Evolutionary conservation across 208 protist species (phyloP).

Genomic region (Crithidia bombi): DNA sequence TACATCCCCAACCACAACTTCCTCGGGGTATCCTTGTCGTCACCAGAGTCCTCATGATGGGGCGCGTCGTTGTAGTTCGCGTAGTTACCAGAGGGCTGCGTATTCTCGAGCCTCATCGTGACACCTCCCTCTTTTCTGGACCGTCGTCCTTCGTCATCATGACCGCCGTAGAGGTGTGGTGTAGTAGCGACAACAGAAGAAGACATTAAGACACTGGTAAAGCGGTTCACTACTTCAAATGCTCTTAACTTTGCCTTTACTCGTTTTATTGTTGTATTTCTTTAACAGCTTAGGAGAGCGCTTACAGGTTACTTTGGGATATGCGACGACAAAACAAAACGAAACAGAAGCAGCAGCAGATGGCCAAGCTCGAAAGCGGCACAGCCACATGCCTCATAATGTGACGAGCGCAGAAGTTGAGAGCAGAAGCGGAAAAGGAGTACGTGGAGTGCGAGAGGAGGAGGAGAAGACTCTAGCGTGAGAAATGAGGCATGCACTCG

Average conservation of each 20-base stretch:
- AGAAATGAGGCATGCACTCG: no score
- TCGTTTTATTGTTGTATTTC: background rate
- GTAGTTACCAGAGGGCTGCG: background rate
- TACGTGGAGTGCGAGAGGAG: no score
- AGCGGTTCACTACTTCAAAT: no score
- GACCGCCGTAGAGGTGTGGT: background rate
- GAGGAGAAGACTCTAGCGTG: no score
- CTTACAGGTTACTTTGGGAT: no score
- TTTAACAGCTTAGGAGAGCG: background rate
- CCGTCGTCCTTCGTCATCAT: background rate
- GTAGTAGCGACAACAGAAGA: background rate
- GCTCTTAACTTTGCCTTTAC: no score
- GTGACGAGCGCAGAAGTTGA: no score
- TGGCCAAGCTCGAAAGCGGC: no score
- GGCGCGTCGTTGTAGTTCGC: background rate
- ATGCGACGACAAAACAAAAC: no score
- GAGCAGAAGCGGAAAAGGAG: no score
- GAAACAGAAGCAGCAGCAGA: no score
- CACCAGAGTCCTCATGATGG: background rate
- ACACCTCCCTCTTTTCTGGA: background rate
- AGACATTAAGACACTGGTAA: background rate
- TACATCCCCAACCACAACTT: conserved; percentile 24
- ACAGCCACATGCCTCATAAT: no score
- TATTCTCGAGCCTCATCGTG: background rate
- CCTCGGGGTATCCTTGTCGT: background rate